Evolutionary conservation across 345 rosid genomes (phyloP).

Genomic region (Kandelia obovata): DNA sequence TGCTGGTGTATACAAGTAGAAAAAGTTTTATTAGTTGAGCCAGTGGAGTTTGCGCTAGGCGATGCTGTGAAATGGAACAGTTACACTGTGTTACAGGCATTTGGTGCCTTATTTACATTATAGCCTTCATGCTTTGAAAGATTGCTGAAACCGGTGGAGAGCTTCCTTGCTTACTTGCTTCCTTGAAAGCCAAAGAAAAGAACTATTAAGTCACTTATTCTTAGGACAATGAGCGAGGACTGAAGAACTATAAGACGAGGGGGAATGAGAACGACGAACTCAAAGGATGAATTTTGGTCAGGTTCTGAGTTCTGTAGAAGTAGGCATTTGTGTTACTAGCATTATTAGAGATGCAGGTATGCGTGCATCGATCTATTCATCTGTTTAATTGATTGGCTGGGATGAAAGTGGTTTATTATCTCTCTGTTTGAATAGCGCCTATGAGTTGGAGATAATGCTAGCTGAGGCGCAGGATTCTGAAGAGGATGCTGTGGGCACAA

Average conservation of each 20-base stretch:
- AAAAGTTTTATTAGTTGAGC: background rate
- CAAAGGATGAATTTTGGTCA: too few species aligned
- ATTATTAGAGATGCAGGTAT: background rate
- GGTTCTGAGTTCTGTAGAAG: background rate
- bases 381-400: background rate
- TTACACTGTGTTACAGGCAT: background rate
- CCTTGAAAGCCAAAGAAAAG: too few species aligned
- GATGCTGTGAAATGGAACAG: background rate
- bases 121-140: background rate
- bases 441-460: conserved; percentile 76
- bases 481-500: conserved; percentile 56
- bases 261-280: too few species aligned
- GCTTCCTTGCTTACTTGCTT: too few species aligned
- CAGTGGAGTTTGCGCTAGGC: background rate
- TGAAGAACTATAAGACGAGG: too few species aligned
- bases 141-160: background rate
- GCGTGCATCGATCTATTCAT: background rate
- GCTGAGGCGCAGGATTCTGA: conserved; percentile 93
- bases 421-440: conserved; percentile 29
- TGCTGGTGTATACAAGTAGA: background rate
- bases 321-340: background rate
- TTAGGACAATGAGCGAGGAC: too few species aligned
- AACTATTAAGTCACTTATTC: too few species aligned
- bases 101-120: background rate
- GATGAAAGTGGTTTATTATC: background rate